phyloP scores from a whole-genome alignment of 352 stramenopile genomes.

The Phytophthora pini region DNA sequence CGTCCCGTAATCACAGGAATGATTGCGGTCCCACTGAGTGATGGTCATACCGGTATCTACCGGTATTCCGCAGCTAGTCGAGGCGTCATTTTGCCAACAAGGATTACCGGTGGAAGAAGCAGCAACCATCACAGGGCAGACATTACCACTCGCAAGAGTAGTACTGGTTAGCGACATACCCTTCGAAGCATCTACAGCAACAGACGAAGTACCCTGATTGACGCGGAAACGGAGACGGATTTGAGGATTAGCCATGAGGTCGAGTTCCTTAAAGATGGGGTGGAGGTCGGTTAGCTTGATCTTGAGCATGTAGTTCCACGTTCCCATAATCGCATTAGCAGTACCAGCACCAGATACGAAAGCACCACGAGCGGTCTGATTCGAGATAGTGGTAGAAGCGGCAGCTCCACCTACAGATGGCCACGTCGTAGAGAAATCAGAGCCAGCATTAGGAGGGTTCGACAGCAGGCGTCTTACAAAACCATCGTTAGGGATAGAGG shows the following conservation, averaged over 20 bases:
- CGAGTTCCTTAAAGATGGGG: conserved; percentile 13
- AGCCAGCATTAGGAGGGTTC: conserved; percentile 1
- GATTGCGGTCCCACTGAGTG: too few relatives aligned
- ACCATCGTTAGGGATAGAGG: conserved; percentile 1
- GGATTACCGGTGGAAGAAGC: background rate
- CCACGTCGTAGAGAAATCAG: conserved; percentile 1
- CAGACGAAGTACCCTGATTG: conserved; percentile 5
- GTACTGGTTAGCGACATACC: conserved; percentile 3
- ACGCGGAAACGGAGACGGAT: conserved; percentile 12
- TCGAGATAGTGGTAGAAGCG: too few relatives aligned
- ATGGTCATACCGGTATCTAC: too few relatives aligned
- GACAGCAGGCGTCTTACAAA: conserved; percentile 7
- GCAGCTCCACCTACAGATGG: background rate
- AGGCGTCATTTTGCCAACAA: too few relatives aligned
- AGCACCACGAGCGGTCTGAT: background rate
- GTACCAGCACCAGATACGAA: conserved; percentile 5
- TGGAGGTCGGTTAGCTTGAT: conserved; percentile 9
- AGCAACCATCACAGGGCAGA: background rate
- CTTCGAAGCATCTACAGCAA: background rate
- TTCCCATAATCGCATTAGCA: background rate
- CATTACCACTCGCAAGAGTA: background rate
- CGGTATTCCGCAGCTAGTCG: too few relatives aligned
- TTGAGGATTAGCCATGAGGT: conserved; percentile 9
- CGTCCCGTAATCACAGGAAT: too few relatives aligned
- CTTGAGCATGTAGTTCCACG: conserved; percentile 3